Base-by-base conservation (phyloP, 345 rosid species). In the Corymbia maculata region DNA sequence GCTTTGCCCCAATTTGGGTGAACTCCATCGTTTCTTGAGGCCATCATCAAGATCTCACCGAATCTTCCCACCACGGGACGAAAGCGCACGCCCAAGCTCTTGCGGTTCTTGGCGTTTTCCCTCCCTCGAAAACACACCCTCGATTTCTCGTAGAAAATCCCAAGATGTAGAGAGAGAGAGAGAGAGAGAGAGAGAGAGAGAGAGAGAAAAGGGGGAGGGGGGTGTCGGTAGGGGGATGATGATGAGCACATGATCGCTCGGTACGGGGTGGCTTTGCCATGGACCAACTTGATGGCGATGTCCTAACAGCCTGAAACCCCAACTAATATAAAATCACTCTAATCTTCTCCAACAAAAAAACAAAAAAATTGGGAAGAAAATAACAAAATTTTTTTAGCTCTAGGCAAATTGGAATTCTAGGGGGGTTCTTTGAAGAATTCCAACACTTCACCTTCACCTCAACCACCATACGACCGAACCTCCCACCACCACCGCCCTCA, bases 271-370 rank as follows among this genome's bases (percentile, higher is more conserved):
- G 42, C 44, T 4, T 21, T 9, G 28, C n/a, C 44, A 52, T 84
- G 92, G 91, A 88, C 90, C 92, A n/a, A 10, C 85, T 82, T 45
- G 91, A 91, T 79, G n/a, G 88, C 85, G 92, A 93, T 64, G 47
- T 79, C 79, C 82, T 86, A 90, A 91, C 92, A 52, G 86, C 87
- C n/a, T 11, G 84, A 57, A n/a, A 36, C 70, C 80, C 28, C 4
- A 75, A 36, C 42, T 42, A 21, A 42, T 17, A 42, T 19, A 42
- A 19, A 36, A 9, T 7, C 42, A 19, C 28, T 19, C 49, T 42
- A 75, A 75, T 42, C 84, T 75, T 42, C 28, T 44, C 26, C 47
- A n/a, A n/a, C n/a, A n/a, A n/a, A n/a, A 9, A 55, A 3, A 21
- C 21, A 5, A 70, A 0, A 9, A 2, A 4, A 55, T 22, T 28